These are phyloP conservation scores for Stephania yunnanensis DNA, from an alignment of 164 flowering plant species.

Conservation along the genomic window DNA sequence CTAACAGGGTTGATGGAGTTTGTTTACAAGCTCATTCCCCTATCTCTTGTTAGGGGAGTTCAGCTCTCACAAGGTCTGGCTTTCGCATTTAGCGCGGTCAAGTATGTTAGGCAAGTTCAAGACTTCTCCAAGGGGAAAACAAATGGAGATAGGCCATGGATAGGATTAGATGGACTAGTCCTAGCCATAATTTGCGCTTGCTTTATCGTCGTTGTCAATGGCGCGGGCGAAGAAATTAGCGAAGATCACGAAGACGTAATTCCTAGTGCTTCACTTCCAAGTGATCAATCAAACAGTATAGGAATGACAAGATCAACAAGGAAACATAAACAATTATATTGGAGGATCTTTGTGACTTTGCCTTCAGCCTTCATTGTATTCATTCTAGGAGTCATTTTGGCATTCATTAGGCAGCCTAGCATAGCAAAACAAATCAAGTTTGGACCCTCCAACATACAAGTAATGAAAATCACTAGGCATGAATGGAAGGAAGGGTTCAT, in stretches of 20 bases:
- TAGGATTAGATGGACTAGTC: constrained; percentile 75
- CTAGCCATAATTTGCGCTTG: constrained; percentile 58
- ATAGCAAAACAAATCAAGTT: constrained; percentile 36
- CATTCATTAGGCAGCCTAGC: constrained; percentile 45
- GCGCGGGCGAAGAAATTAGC: constrained; percentile 48
- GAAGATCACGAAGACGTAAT: background rate
- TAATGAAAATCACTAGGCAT: constrained; percentile 41
- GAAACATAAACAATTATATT: constrained; percentile 9
- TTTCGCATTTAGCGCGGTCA: constrained; percentile 68
- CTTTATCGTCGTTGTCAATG: constrained; percentile 58
- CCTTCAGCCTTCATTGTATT: constrained; percentile 76
- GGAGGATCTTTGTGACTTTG: constrained; percentile 35
- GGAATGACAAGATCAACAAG: constrained; percentile 7
- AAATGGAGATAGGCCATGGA: constrained; percentile 49
- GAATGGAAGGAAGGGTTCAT: constrained; percentile 71
- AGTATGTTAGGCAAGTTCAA: constrained; percentile 54
- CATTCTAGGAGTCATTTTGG: constrained; percentile 56
- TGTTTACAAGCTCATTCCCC: constrained; percentile 58
- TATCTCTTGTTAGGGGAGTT: constrained; percentile 80
- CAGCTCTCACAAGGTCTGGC: constrained; percentile 91
- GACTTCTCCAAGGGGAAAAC: constrained; percentile 59
- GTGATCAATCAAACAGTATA: no score
- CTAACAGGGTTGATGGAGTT: constrained; percentile 67
- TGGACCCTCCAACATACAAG: constrained; percentile 46
- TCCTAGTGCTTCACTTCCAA: constrained; percentile 1